Evolutionary conservation across 192 early-diverging fungal genomes (phyloP), one percentile per base, ranked within the genome.

Genomic region (Gaertneriomyces semiglobifer): DNA sequence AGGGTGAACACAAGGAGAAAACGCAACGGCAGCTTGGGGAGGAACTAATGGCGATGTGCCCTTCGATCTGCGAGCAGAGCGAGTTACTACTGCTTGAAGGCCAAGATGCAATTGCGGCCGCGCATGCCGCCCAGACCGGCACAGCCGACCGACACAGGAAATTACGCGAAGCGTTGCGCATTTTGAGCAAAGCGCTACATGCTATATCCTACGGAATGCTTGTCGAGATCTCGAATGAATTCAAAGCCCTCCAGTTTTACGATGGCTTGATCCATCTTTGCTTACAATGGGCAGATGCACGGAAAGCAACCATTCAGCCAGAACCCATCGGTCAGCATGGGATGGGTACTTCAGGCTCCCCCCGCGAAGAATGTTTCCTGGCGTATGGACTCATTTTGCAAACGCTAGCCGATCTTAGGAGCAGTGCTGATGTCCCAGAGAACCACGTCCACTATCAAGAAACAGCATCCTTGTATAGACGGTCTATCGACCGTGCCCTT

Each of bases 41-140:
- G 39, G 76, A 82, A 41, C 71, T 92, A 52, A 79, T 81, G 65
- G 70, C 80, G 20, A 77, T 80, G 10, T 92, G 90, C 68, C 77
- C 82, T 41, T 75, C 79, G 0, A 82, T 92, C 65, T 90, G 88
- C 68, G 79, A 74, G 12, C 62, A 77, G 1, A 74, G 79, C 9
- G 89, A 92, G 64, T 84, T 89, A 25, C 71, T 84, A 1, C 72
- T 90, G 50, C 89, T 85, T 74, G 79, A 83, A 74, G 70, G 77
- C 8, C 69, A 72, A 40, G 40, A 42, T n/a, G 76, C 76, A 3
- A 52, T 54, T 19, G 51, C 51, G 7, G 25, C 46, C 7, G 52
- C 66, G 9, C 72, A 63, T 25, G 19, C 14, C 11, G 53, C 66
- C 16, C 7, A 60, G 42, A 69, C 63, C 44, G 65, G 16, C 41